Percentiles rank a stretch among this genome's conserved stretches.
phyloP scores from a whole-genome alignment of 1,139 yeast species.

The Pichia sp. region DNA sequence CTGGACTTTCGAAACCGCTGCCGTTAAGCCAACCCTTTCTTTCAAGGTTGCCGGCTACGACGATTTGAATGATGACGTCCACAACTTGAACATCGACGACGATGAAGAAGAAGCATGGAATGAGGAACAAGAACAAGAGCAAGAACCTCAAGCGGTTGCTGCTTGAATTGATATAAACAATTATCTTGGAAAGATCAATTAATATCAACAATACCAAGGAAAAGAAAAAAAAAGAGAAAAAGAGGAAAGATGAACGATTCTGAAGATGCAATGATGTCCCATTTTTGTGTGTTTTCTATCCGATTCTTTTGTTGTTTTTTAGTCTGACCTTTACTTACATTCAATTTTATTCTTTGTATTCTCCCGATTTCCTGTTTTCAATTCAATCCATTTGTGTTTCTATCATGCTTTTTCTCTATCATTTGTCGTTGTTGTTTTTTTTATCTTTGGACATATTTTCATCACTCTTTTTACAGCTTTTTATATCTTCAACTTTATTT shows the following conservation, averaged over 20 bases:
- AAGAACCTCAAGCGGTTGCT: conserved; percentile 24
- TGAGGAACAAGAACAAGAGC: conserved; percentile 29
- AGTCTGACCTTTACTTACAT: neutral
- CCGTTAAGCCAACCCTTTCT: conserved; percentile 73
- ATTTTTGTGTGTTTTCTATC: conserved; percentile 3
- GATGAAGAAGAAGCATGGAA: conserved; percentile 29
- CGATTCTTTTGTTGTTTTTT: conserved; percentile 1
- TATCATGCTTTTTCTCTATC: neutral
- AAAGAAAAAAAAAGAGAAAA: neutral
- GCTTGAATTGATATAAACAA: conserved; percentile 20
- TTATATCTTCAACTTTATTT: conserved; percentile 1
- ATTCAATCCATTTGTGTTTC: conserved; percentile 1
- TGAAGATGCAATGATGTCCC: neutral
- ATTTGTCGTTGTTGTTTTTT: neutral
- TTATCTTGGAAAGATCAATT: neutral
- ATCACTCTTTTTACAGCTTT: conserved; percentile 1
- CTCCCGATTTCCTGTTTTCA: conserved; percentile 1
- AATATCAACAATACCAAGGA: neutral
- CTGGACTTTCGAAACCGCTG: conserved; percentile 81
- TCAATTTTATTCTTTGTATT: conserved; percentile 2
- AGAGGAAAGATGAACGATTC: neutral
- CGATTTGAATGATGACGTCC: conserved; percentile 42
- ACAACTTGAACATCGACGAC: conserved; percentile 53
- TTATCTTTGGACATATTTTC: neutral
- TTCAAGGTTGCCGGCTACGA: conserved; percentile 69